Evolutionary conservation across 257 asterid species (phyloP).

Genomic region (Fraxinus quadrangulata): DNA sequence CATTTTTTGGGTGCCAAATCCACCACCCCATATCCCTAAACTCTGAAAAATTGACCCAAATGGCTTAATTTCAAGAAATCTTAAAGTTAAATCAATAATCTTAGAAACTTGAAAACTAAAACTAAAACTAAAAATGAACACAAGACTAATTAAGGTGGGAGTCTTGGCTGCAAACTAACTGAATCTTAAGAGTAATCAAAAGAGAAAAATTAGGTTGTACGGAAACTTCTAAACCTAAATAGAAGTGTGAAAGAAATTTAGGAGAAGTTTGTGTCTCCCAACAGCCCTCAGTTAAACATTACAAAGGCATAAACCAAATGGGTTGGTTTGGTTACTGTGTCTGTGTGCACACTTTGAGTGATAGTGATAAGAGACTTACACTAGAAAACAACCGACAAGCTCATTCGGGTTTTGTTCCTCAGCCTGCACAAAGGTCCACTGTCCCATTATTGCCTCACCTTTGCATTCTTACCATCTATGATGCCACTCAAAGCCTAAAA

Average conservation of each 20-base stretch:
- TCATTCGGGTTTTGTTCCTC: constrained; percentile 50
- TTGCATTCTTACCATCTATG: neutral
- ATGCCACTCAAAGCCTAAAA: constrained; percentile 11
- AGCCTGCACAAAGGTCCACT: constrained; percentile 54
- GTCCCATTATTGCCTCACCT: constrained; percentile 37
- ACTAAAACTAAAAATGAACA: constrained; percentile 10
- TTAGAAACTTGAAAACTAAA: constrained; percentile 8
- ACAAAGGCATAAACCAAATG: constrained; percentile 14
- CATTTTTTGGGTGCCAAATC: constrained; percentile 38
- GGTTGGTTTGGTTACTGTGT: neutral
- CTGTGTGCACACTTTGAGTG: constrained; percentile 10
- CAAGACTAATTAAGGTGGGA: neutral
- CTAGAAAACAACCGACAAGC: constrained; percentile 65
- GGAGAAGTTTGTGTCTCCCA: constrained; percentile 44
- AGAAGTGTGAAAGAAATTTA: neutral
- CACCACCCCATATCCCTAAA: constrained; percentile 25
- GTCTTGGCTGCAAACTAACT: constrained; percentile 20
- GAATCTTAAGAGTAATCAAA: too few relatives aligned
- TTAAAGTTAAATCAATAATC: neutral
- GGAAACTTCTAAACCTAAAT: neutral
- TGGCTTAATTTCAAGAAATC: constrained; percentile 16
- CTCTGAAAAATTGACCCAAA: constrained; percentile 35
- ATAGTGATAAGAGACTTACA: constrained; percentile 25
- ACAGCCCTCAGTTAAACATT: constrained; percentile 30
- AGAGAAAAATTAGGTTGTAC: constrained; percentile 12